Conservation (phyloP, 257 asterid genomes). For the Salvia splendens region DNA sequence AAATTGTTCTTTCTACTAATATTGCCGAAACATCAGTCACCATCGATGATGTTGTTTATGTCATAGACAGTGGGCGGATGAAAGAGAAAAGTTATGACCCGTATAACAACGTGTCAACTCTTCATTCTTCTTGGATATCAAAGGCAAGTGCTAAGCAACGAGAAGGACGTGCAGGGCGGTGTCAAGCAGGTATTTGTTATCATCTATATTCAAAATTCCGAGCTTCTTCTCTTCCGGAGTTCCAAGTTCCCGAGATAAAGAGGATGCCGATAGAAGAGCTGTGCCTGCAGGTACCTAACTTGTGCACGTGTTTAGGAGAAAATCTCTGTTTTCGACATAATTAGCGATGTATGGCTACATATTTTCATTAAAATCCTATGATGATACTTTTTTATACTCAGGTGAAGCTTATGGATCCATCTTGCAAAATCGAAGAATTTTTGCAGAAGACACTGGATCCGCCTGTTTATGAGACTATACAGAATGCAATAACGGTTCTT, state of each 20-base stretch:
- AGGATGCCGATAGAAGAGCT: constrained; percentile 95
- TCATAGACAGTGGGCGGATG: constrained; percentile 91
- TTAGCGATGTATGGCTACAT: neutral
- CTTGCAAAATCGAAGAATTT: constrained; percentile 76
- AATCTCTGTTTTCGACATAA: neutral
- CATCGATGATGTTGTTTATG: constrained; percentile 91
- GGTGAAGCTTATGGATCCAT: constrained; percentile 85
- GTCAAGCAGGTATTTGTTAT: constrained; percentile 92
- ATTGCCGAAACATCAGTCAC: constrained; percentile 95
- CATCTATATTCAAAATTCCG: constrained; percentile 81
- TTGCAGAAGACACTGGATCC: constrained; percentile 82
- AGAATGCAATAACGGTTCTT: constrained; percentile 68
- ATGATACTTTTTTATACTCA: constrained; percentile 28
- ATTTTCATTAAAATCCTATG: neutral
- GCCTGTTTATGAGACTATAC: constrained; percentile 80
- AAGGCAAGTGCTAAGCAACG: constrained; percentile 94
- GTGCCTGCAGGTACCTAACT: constrained; percentile 71
- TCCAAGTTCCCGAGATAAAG: constrained; percentile 94
- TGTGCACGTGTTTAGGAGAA: neutral
- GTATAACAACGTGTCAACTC: constrained; percentile 79
- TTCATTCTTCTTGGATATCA: constrained; percentile 90
- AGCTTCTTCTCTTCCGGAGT: constrained; percentile 73
- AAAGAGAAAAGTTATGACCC: constrained; percentile 94
- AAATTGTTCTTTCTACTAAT: constrained; percentile 88
- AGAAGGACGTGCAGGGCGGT: constrained; percentile 97